Evolutionary conservation across 768 basidiomycete genomes (phyloP), one percentile per base, ranked within the genome.

Genomic region (Kwoniella europaea): DNA sequence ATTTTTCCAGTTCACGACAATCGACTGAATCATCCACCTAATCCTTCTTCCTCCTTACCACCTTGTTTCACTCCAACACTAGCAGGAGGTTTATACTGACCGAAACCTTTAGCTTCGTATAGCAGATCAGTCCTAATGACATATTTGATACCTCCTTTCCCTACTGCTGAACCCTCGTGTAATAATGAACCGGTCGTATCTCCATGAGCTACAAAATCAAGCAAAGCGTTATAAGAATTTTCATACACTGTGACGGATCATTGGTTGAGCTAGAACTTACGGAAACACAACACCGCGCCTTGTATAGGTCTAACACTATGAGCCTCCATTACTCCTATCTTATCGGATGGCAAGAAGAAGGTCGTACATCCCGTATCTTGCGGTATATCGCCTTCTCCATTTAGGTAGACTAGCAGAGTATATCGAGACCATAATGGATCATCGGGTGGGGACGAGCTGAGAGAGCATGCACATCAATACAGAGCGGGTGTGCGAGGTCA

Each of bases 221-320:
- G 60, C 41, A 22, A 56, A 63, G 29, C 42, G 16, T 43, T 35
- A 43, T 4, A 22, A 20, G 24, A 43, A 27, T 3, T 27, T 27
- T 27, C 27, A 27, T 46, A 46, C 44, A 10, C 44, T 46, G 44
- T 10, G 44, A 46, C 2, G 44, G 44, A 46, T 27, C 27, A 27
- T 27, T 27, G 27, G 27, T 27, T 27, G 24, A 61, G 13, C 27
- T n/a, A 24, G 7, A 0, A 82, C 76, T 78, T 70, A 70, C 86
- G 87, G 80, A 88, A 88, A 52, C 87, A 85, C 46, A 86, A 83
- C 0, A 87, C 86, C 2, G 87, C 86, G 0, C 88, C 88, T 2
- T 85, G 83, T 15, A 86, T 77, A 0, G 88, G 88, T 63, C 84
- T 83, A 18, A 88, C 86, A 1, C 86, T 86, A 22, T 85, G 84